Conservation (phyloP, 1,284 basidiomycete species). For the Serendipita sp. region DNA sequence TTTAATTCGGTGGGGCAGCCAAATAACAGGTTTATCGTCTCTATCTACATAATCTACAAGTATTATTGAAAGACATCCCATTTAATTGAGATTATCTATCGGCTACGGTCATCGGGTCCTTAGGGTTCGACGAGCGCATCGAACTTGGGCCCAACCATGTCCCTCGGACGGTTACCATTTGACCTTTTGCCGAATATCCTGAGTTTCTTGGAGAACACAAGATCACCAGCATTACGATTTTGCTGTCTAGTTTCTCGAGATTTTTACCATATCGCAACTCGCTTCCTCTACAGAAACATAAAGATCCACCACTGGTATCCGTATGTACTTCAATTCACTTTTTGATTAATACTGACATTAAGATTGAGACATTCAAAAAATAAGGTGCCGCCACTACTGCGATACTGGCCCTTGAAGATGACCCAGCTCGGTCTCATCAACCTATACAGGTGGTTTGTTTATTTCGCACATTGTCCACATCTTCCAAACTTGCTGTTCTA, state of each 20-base stretch:
- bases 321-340: neutral
- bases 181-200: neutral
- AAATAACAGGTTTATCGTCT: no score
- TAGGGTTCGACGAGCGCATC: neutral
- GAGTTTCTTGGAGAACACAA: slow-evolving; percentile 18
- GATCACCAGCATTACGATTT: slow-evolving; percentile 26
- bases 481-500: slow-evolving; percentile 36
- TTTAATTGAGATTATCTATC: neutral
- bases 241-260: slow-evolving; percentile 40
- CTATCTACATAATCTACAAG: no score
- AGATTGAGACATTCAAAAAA: neutral
- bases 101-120: neutral
- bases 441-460: slow-evolving; percentile 34
- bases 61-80: neutral
- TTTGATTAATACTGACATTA: neutral
- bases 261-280: slow-evolving; percentile 35
- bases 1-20: neutral
- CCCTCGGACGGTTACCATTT: neutral
- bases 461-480: slow-evolving; percentile 35
- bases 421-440: neutral
- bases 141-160: slow-evolving; percentile 4
- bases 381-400: neutral
- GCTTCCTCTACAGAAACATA: slow-evolving; percentile 38
- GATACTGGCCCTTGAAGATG: neutral
- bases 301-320: slow-evolving; percentile 51